These are phyloP conservation scores for Ceratocystis albifundus DNA, from an alignment of 2,329 filamentous ascomycete genomes.

Conservation along the genomic window DNA sequence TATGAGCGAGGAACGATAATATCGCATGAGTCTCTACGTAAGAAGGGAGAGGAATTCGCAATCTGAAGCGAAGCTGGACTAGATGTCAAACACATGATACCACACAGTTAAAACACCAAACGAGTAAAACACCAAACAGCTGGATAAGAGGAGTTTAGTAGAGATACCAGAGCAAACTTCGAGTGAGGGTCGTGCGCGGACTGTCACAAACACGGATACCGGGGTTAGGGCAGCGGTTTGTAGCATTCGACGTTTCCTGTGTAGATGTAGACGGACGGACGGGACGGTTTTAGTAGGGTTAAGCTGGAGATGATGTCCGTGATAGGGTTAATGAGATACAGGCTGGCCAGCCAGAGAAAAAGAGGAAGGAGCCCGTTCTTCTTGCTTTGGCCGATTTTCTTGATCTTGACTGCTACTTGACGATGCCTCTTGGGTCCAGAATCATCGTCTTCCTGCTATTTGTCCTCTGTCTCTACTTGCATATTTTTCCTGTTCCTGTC, in stretches of 20 bases:
- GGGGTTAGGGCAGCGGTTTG: not conserved
- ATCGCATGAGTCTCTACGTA: not conserved
- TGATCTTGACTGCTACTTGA: too few relatives aligned
- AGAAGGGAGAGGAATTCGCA: not conserved
- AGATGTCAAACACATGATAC: conserved; percentile 4
- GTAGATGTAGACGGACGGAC: not conserved
- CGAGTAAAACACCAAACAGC: conserved; percentile 7
- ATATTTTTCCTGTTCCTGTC: not conserved
- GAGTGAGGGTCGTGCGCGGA: not conserved
- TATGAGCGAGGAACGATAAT: not conserved
- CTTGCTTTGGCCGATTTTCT: too few relatives aligned
- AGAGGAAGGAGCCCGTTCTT: too few relatives aligned
- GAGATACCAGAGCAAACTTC: conserved; percentile 1
- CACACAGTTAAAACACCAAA: not conserved
- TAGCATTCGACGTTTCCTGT: not conserved
- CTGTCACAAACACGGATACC: not conserved
- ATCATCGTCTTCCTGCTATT: not conserved
- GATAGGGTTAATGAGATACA: not conserved
- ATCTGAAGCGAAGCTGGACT: not conserved
- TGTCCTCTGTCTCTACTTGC: not conserved
- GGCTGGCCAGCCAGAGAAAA: not conserved
- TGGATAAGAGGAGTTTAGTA: not conserved
- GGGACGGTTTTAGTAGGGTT: too few relatives aligned
- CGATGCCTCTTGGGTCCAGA: too few relatives aligned
- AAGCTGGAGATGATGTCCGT: too few relatives aligned